These are phyloP conservation scores for Spathaspora sp. DNA, from an alignment of 1,139 yeast genomes.

Conservation along the genomic window DNA sequence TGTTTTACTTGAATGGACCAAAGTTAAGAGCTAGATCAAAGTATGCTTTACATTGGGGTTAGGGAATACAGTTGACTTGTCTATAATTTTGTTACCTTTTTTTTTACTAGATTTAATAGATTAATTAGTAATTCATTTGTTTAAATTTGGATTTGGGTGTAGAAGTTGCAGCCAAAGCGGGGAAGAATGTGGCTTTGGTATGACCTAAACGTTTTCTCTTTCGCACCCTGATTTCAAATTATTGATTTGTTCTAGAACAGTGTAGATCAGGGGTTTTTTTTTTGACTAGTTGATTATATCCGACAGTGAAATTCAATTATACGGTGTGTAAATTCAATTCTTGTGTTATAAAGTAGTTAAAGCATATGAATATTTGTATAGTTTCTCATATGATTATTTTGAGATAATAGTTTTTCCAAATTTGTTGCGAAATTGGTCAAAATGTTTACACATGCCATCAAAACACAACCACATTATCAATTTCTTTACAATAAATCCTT, in stretches of 20 bases:
- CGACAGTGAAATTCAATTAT: too few relatives aligned
- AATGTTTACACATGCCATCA: background rate
- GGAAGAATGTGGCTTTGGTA: background rate
- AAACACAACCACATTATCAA: too few relatives aligned
- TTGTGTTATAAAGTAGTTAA: too few relatives aligned
- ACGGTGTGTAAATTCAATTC: too few relatives aligned
- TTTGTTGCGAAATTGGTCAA: background rate
- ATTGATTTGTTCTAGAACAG: background rate
- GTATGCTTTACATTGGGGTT: conserved; percentile 24
- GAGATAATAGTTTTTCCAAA: too few relatives aligned
- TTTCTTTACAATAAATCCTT: too few relatives aligned
- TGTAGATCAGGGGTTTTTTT: too few relatives aligned
- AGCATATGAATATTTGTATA: too few relatives aligned
- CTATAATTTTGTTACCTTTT: background rate
- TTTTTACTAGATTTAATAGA: background rate
- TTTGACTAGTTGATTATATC: too few relatives aligned
- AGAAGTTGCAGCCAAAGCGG: conserved; percentile 1
- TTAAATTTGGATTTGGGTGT: background rate
- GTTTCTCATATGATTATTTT: too few relatives aligned
- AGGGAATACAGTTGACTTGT: background rate
- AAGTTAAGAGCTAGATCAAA: conserved; percentile 47
- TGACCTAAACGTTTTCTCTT: background rate
- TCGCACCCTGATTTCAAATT: background rate
- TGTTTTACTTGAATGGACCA: conserved; percentile 31
- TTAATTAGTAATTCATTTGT: background rate